phyloP scores from a whole-genome alignment of 2,329 filamentous ascomycete species.

The Sphaerulina vaccinii region DNA sequence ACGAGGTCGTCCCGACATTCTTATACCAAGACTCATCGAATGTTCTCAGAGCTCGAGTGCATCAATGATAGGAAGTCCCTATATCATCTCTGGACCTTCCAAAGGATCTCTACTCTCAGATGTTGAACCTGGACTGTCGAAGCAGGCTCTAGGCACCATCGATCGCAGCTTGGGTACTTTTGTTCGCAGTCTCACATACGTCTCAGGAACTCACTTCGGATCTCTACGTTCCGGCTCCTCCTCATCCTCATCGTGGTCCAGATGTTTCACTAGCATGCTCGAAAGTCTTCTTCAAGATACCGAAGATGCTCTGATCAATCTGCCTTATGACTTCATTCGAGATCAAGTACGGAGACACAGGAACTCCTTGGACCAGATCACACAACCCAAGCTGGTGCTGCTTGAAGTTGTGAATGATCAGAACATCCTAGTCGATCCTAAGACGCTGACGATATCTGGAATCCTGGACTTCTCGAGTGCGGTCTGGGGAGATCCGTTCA shows the following conservation, averaged over 20 bases:
- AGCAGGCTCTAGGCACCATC: constrained; percentile 38
- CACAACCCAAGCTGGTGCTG: constrained; percentile 52
- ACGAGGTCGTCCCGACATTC: constrained; percentile 37
- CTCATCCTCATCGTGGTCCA: constrained; percentile 47
- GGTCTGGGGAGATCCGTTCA: constrained; percentile 57
- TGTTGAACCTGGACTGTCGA: constrained; percentile 35
- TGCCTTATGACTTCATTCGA: constrained; percentile 57
- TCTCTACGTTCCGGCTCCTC: constrained; percentile 25
- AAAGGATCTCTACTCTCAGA: constrained; percentile 30
- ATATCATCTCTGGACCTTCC: constrained; percentile 34
- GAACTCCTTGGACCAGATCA: constrained; percentile 51
- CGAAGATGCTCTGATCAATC: constrained; percentile 58
- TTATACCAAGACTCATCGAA: constrained; percentile 43
- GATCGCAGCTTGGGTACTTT: constrained; percentile 43
- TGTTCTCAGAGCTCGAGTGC: constrained; percentile 27
- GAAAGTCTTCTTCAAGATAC: constrained; percentile 56
- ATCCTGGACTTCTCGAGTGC: constrained; percentile 54
- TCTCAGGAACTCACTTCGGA: constrained; percentile 53
- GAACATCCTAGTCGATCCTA: constrained; percentile 53
- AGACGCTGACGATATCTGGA: constrained; percentile 45
- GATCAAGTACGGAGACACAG: constrained; percentile 48
- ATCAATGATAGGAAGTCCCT: constrained; percentile 25
- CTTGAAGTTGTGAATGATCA: constrained; percentile 49
- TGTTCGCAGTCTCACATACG: constrained; percentile 45
- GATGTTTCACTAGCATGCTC: constrained; percentile 53